A percentile compares a stretch with the other conserved stretches of the same genome.
These are phyloP conservation scores for Elsinoe ampelina DNA, from an alignment of 2,329 filamentous ascomycete genomes.

Conservation along the genomic window DNA sequence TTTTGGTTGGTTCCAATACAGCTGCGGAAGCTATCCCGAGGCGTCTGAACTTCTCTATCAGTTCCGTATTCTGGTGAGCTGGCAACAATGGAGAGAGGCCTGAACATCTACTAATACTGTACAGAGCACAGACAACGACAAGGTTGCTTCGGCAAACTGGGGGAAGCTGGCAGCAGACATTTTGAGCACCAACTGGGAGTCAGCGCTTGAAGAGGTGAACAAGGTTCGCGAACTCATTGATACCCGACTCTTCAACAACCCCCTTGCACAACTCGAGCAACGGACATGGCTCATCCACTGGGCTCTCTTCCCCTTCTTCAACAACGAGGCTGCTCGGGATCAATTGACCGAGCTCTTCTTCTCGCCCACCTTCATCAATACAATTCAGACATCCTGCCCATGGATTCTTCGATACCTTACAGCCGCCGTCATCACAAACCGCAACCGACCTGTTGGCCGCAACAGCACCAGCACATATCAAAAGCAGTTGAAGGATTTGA, in stretches of 20 bases:
- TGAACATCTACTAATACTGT: constrained; percentile 8
- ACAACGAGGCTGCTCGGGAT: constrained; percentile 86
- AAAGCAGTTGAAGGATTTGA: constrained; percentile 96
- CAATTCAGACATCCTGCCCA: constrained; percentile 93
- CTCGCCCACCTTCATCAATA: constrained; percentile 96
- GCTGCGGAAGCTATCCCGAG: constrained; percentile 84
- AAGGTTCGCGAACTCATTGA: constrained; percentile 91
- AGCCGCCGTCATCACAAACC: constrained; percentile 90
- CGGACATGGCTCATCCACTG: constrained; percentile 97
- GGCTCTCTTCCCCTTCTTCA: constrained; percentile 98
- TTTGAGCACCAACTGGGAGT: constrained; percentile 89
- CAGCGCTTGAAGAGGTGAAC: constrained; percentile 78
- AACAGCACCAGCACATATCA: constrained; percentile 88
- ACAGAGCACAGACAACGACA: constrained; percentile 89
- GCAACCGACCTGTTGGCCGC: constrained; percentile 64
- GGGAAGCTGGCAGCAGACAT: constrained; percentile 96
- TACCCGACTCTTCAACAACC: constrained; percentile 90
- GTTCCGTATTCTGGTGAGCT: constrained; percentile 70
- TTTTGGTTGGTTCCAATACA: constrained; percentile 95
- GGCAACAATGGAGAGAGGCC: neutral
- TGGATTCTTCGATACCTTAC: constrained; percentile 94
- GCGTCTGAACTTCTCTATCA: constrained; percentile 92
- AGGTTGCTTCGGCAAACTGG: constrained; percentile 91
- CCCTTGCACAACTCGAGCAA: constrained; percentile 88
- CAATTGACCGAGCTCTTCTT: constrained; percentile 93